Base-by-base conservation (phyloP, 1,139 yeast species). In the Sugiyamaella sp. region DNA sequence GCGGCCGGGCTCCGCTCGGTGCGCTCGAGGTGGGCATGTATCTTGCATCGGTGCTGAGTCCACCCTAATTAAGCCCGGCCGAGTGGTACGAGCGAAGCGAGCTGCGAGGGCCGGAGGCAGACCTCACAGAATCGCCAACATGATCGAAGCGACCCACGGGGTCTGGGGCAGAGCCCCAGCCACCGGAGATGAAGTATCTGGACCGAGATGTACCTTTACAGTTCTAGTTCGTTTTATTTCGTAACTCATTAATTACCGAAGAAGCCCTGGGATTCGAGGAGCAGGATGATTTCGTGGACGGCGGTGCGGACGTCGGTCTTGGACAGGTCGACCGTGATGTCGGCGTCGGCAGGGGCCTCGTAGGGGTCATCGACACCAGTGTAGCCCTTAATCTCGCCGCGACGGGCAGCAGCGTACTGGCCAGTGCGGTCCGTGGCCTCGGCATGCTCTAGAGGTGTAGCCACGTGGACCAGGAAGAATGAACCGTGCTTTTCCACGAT, bases 221-320 rank as follows among this genome's bases (percentile, higher is more conserved):
- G n/a, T 29, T 29, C 8, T 29, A 29, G 8, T 29, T 14, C n/a
- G n/a, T 20, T 39, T 39, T 39, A 10, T 39, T 17, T 43, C 32
- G 21, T 37, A 38, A 29, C 35, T 35, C 32, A 16, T 44, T 67
- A 71, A 57, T 68, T 69, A 3, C 77, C 77, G 58, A 82, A 87
- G 74, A 86, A 89, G 32, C 95, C 96, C 73, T 89, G 89, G 62
- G 84, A 81, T 71, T 86, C 89, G 65, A 91, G 79, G 66, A 82
- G 79, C 57, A 81, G 74, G 33, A 86, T 84, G 60, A 88, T 80
- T 67, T 85, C 83, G 67, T 81, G 86, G 53, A 90, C 87, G 51
- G 87, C 85, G 53, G 82, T 80, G 58, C 81, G 74, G 52, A 80
- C 77, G 42, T 79, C 75, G 52, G 78, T 79, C 54, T 75, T 75